Evolutionary conservation across 2,329 filamentous ascomycete species (phyloP).

Genomic region (Botrytis squamosa): DNA sequence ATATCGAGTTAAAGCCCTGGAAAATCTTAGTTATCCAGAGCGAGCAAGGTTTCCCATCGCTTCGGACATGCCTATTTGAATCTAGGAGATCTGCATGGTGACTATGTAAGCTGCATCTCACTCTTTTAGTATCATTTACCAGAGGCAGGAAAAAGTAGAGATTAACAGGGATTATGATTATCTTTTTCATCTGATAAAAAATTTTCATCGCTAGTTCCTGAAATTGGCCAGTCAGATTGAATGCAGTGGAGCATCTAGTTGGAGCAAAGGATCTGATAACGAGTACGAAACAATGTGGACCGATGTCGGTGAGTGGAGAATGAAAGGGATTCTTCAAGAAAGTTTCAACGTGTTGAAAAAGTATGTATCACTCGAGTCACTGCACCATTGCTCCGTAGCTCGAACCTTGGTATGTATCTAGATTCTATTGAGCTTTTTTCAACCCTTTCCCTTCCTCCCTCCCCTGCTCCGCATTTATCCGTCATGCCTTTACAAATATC

Average conservation of each 20-base stretch:
- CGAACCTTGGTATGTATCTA: background rate
- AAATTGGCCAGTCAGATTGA: background rate
- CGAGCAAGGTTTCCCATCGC: background rate
- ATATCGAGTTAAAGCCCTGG: background rate
- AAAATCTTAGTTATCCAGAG: conserved; percentile 4
- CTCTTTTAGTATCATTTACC: background rate
- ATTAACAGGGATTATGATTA: conserved; percentile 19
- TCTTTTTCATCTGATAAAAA: conserved; percentile 22
- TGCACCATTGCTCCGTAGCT: background rate
- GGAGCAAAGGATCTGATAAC: conserved; percentile 17
- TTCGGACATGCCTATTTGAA: conserved; percentile 11
- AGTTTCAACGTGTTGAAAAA: background rate
- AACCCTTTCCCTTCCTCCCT: background rate
- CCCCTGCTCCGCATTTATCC: conserved; percentile 13
- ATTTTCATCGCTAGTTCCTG: conserved; percentile 6
- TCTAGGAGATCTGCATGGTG: conserved; percentile 12
- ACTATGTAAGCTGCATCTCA: background rate
- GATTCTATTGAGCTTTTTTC: background rate
- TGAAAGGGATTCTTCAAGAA: background rate
- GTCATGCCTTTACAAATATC: conserved; percentile 5
- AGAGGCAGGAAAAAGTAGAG: background rate
- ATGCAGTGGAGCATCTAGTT: background rate
- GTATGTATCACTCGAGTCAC: background rate
- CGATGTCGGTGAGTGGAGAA: conserved; percentile 16
- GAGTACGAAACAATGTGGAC: conserved; percentile 11